phyloP scores from a whole-genome alignment of 1,284 basidiomycete species.

The Naganishia albida region DNA sequence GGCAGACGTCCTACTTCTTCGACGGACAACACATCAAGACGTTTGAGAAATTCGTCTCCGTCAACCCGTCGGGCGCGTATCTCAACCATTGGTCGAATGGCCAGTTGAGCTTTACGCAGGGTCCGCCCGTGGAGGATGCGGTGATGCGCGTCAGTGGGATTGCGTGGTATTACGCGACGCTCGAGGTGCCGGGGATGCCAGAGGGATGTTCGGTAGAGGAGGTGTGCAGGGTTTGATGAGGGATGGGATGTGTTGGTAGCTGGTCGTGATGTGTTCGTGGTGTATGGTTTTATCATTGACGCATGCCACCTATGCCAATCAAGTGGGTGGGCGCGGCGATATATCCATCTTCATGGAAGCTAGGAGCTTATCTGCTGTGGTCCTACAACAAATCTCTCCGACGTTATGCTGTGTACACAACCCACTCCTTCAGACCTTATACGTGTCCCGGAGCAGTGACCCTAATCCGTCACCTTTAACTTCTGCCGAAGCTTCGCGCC shows the following conservation, averaged over 20 bases:
- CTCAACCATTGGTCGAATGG: constrained; percentile 36
- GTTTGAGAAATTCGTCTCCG: constrained; percentile 31
- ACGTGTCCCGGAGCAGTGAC: too few species aligned
- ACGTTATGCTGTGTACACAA: too few species aligned
- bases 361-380: too few species aligned
- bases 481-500: too few species aligned
- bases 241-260: too few species aligned
- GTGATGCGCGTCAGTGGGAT: not conserved
- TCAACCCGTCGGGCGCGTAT: constrained; percentile 32
- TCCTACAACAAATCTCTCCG: too few species aligned
- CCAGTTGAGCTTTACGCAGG: constrained; percentile 29
- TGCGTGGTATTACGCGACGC: constrained; percentile 15
- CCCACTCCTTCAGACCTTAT: too few species aligned
- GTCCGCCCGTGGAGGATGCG: constrained; percentile 28
- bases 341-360: too few species aligned
- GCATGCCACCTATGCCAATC: not conserved
- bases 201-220: constrained; percentile 5
- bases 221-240: constrained; percentile 8
- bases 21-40: constrained; percentile 28
- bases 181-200: constrained; percentile 5
- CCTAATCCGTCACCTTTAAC: too few species aligned
- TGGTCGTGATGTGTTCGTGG: too few species aligned
- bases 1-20: constrained; percentile 30
- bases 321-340: not conserved
- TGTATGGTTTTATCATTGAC: too few species aligned